phyloP scores from a whole-genome alignment of 805 yeast species.

The Ogataea salicorniae region DNA sequence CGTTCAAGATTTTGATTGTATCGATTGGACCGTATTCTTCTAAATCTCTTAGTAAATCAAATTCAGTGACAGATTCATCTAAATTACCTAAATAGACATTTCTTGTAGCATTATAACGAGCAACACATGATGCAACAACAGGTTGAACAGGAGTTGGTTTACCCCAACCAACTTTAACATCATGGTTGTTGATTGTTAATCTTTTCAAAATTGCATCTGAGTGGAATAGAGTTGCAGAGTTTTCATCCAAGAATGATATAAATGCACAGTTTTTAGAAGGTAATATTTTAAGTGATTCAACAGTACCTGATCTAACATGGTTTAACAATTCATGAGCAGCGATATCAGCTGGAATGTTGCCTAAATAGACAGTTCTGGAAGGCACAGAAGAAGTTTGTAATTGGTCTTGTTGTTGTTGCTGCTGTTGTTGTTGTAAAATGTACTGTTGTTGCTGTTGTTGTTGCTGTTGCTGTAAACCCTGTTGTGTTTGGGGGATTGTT shows the following conservation, averaged over 20 bases:
- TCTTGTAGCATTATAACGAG: constrained; percentile 86
- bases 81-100: constrained; percentile 86
- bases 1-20: constrained; percentile 70
- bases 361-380: constrained; percentile 84
- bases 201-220: constrained; percentile 88
- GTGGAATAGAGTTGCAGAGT: constrained; percentile 84
- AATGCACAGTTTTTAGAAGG: constrained; percentile 87
- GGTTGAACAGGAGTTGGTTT: constrained; percentile 71
- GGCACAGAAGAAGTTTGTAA: constrained; percentile 17
- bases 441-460: constrained; percentile 2
- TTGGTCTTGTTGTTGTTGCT: constrained; percentile 4
- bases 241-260: constrained; percentile 82
- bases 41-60: constrained; percentile 61
- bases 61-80: constrained; percentile 54
- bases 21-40: constrained; percentile 78
- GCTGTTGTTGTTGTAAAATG: neutral
- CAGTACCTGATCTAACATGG: constrained; percentile 86
- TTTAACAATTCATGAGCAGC: constrained; percentile 79
- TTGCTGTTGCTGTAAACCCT: constrained; percentile 2
- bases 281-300: constrained; percentile 73
- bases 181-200: constrained; percentile 72
- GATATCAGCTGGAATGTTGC: constrained; percentile 79
- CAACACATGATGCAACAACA: constrained; percentile 68
- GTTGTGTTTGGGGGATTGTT: neutral
- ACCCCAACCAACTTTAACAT: constrained; percentile 92